phyloP scores from a whole-genome alignment of 495 filamentous ascomycete genomes.

The Penicillium odoratum region DNA sequence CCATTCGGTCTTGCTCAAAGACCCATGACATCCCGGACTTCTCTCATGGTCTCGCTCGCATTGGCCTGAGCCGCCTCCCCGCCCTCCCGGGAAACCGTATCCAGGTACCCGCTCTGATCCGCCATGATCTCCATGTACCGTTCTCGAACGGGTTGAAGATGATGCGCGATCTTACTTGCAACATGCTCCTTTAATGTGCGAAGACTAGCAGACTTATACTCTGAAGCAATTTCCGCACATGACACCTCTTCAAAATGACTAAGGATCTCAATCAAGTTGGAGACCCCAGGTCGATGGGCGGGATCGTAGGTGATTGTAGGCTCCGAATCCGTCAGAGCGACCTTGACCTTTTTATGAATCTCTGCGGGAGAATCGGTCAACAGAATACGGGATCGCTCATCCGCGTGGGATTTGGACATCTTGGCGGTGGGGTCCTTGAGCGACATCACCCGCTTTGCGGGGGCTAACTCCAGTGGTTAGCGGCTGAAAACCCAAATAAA shows the following conservation, averaged over 20 bases:
- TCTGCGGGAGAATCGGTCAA: conserved; percentile 65
- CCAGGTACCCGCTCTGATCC: conserved; percentile 53
- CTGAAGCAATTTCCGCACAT: conserved; percentile 56
- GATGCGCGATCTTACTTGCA: conserved; percentile 50
- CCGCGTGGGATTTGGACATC: conserved; percentile 87
- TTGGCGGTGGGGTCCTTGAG: conserved; percentile 72
- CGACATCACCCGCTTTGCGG: conserved; percentile 85
- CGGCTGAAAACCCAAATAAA: neutral
- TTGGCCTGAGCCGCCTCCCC: conserved; percentile 58
- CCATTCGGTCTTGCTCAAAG: conserved; percentile 32
- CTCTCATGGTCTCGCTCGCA: conserved; percentile 66
- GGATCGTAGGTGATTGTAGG: conserved; percentile 70
- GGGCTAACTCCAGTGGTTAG: conserved; percentile 50
- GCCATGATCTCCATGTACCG: conserved; percentile 55
- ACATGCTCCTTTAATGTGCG: conserved; percentile 66
- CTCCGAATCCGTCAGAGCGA: conserved; percentile 75
- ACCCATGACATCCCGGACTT: conserved; percentile 63
- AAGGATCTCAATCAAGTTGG: conserved; percentile 80
- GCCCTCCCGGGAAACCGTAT: conserved; percentile 60
- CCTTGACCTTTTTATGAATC: conserved; percentile 66
- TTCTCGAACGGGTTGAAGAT: conserved; percentile 61
- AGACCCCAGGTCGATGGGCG: conserved; percentile 68
- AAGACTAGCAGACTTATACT: conserved; percentile 52
- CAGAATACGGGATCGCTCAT: conserved; percentile 72
- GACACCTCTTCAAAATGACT: conserved; percentile 59